These are phyloP conservation scores for Aspergillus egyptiacus DNA, from an alignment of 495 filamentous ascomycete species.

Conservation along the genomic window DNA sequence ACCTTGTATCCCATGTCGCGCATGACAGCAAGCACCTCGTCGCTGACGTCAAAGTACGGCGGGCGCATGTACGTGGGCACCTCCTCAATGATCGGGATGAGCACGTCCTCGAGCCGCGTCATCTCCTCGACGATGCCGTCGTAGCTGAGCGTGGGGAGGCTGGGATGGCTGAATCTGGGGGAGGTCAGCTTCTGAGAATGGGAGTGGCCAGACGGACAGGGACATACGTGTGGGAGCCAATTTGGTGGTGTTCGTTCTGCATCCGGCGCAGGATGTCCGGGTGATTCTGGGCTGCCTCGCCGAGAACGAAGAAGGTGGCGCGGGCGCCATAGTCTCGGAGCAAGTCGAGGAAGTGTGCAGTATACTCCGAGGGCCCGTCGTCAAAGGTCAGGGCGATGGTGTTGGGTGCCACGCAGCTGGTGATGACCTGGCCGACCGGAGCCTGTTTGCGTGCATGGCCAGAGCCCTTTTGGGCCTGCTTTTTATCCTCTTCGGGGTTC, in stretches of 20 bases:
- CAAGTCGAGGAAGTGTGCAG: conserved; percentile 55
- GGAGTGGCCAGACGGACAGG: neutral
- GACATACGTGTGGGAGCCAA: conserved; percentile 67
- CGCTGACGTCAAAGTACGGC: conserved; percentile 35
- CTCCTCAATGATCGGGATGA: conserved; percentile 62
- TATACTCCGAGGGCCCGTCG: conserved; percentile 67
- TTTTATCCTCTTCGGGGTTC: too few species aligned
- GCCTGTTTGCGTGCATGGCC: too few species aligned
- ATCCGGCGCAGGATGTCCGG: conserved; percentile 55
- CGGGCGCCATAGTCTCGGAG: conserved; percentile 53
- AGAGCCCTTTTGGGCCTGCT: neutral
- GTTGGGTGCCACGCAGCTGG: conserved; percentile 52
- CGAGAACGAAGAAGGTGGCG: conserved; percentile 71
- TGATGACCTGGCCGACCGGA: conserved; percentile 49
- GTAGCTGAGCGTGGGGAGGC: conserved; percentile 50
- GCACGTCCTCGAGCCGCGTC: conserved; percentile 61
- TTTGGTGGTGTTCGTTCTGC: conserved; percentile 59
- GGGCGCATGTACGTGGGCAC: conserved; percentile 67
- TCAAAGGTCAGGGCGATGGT: conserved; percentile 72
- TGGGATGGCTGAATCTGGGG: conserved; percentile 51
- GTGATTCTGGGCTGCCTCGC: conserved; percentile 49
- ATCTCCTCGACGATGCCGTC: conserved; percentile 56
- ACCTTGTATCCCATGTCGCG: conserved; percentile 37
- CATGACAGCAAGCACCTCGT: conserved; percentile 26
- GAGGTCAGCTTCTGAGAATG: neutral